Evolutionary conservation across 306 rosid genomes (phyloP), one percentile per base, ranked within the genome.

Genomic region (Chamaecrista fasciculata): DNA sequence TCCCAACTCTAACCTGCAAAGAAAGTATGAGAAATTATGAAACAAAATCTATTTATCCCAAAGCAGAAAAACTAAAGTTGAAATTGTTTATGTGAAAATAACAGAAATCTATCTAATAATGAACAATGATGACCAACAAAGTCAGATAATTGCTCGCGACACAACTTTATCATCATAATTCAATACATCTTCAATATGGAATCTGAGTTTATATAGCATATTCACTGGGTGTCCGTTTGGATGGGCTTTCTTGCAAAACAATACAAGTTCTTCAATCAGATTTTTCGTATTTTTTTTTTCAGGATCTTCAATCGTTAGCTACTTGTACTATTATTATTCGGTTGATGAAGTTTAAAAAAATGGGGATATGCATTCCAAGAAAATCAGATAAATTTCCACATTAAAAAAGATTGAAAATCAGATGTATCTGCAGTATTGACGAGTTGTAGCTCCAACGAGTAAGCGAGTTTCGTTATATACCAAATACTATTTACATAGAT

Each of bases 1-100:
- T 90, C 50, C 98, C 98, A 62, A 79, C 85, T 84, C 84, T 85
- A 57, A 90, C 79, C 98, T 90, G 92, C 79, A 75, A 34, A 26
- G 14, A 29, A 70, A 50, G 33, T 19, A 75, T 14, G 24, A 76
- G 33, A 51, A 60, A 19, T 16, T 55, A 50, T 39, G 33, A 47
- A 18, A 20, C 64, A 23, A 58, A 52, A 36, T 34, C 0, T 12
- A 46, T 60, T 1, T 12, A 46, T 60, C 21, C 36, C 59, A 37
- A 1, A 34, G 15, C 12, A 37, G 19, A n/a, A 37, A 23, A 29
- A 6, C n/a, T 31, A 21, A 52, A 23, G 42, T 20, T 46, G n/a
- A 34, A 19, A 67, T 49, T 0, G 4, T 12, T 57, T 0, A 4
- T 44, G 26, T 25, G 16, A 15, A 16, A 48, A 12, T 3, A 18